phyloP scores from a whole-genome alignment of 2,329 filamentous ascomycete species.

The Xylaria sp. region DNA sequence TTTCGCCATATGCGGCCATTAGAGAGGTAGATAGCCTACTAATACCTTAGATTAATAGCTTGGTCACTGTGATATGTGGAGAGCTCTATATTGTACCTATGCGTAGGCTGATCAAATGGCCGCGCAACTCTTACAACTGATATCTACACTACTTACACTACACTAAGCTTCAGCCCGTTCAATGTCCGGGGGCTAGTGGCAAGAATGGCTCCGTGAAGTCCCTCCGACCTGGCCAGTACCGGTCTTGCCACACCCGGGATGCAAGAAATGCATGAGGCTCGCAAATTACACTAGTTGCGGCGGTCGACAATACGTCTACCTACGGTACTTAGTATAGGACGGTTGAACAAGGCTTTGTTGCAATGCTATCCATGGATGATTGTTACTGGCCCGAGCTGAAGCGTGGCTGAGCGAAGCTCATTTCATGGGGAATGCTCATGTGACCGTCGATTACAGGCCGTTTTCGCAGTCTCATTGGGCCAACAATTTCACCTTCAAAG shows the following conservation, averaged over 20 bases:
- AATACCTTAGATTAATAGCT: conserved; percentile 10
- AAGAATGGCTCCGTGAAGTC: conserved; percentile 28
- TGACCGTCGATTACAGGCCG: conserved; percentile 37
- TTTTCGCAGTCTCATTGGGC: conserved; percentile 36
- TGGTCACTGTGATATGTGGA: conserved; percentile 35
- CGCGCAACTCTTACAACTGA: conserved; percentile 9
- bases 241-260: not conserved
- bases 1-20: conserved; percentile 22
- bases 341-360: not conserved
- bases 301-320: conserved; percentile 10
- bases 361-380: conserved; percentile 30
- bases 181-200: not conserved
- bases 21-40: conserved; percentile 6
- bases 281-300: conserved; percentile 12
- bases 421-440: conserved; percentile 37
- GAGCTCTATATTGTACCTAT: conserved; percentile 9
- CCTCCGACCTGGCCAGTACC: conserved; percentile 24
- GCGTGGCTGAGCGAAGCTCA: conserved; percentile 22
- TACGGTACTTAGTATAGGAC: conserved; percentile 10
- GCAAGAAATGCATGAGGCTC: conserved; percentile 9
- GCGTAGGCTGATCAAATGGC: not conserved
- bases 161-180: conserved; percentile 27
- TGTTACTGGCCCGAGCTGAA: conserved; percentile 11
- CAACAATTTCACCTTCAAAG: not conserved
- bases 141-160: not conserved